phyloP scores from a whole-genome alignment of 768 basidiomycete genomes.

The Boletus vermiculosoides region DNA sequence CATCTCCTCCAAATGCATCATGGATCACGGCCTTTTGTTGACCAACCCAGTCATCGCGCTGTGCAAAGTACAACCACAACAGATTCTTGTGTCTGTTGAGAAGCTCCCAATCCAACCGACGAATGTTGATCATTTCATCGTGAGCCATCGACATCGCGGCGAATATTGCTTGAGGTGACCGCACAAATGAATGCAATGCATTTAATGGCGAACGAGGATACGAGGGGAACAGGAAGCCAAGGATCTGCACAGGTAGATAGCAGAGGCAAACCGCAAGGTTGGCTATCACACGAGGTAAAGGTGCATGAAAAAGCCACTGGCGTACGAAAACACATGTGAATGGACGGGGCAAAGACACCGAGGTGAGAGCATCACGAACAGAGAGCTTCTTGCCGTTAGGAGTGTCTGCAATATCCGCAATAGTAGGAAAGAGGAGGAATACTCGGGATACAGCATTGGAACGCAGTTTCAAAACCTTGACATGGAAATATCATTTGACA shows the following conservation, averaged over 20 bases:
- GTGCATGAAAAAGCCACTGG: constrained; percentile 49
- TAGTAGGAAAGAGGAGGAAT: constrained; percentile 70
- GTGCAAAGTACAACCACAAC: constrained; percentile 59
- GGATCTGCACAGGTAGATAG: constrained; percentile 41
- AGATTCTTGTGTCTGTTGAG: constrained; percentile 40
- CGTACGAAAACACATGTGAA: not conserved
- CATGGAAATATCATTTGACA: not conserved
- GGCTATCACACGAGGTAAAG: constrained; percentile 44
- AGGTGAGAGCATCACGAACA: constrained; percentile 38
- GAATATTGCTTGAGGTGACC: constrained; percentile 49
- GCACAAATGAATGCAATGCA: constrained; percentile 49
- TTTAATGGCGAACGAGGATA: constrained; percentile 50
- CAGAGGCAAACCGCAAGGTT: constrained; percentile 42
- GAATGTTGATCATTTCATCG: constrained; percentile 67
- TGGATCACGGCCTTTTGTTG: constrained; percentile 47
- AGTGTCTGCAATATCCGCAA: constrained; percentile 59
- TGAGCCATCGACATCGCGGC: constrained; percentile 60
- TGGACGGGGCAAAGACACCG: not conserved
- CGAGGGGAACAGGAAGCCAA: constrained; percentile 44
- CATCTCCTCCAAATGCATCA: constrained; percentile 37
- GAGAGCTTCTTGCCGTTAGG: constrained; percentile 62
- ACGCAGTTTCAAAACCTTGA: constrained; percentile 52
- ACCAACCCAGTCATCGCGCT: constrained; percentile 69
- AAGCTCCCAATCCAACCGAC: constrained; percentile 46
- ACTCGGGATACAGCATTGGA: constrained; percentile 37